phyloP scores from a whole-genome alignment of 768 basidiomycete species.

The Phaeotremella fagi region DNA sequence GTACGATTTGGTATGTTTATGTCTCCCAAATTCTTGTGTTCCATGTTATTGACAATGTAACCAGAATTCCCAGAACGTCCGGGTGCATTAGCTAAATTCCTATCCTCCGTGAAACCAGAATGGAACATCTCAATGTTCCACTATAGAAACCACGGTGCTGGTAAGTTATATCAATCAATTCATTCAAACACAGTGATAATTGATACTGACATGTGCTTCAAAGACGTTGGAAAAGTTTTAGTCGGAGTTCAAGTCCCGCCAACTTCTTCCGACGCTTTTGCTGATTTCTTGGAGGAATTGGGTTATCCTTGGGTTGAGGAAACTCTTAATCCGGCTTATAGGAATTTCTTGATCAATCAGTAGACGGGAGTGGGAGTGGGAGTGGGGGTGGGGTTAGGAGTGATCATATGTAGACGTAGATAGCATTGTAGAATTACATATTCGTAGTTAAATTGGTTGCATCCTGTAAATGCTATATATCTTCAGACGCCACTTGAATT shows the following conservation, averaged over 20 bases:
- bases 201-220: background rate
- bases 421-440: background rate
- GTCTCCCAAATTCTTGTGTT: no score
- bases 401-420: background rate
- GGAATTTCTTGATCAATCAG: slow-evolving; percentile 44
- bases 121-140: slow-evolving; percentile 98
- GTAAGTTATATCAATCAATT: slow-evolving; percentile 52
- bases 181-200: background rate
- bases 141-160: slow-evolving; percentile 95
- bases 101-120: slow-evolving; percentile 69
- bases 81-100: slow-evolving; percentile 82
- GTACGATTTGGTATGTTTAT: slow-evolving; percentile 87
- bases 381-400: background rate
- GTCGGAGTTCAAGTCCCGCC: slow-evolving; percentile 89
- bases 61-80: slow-evolving; percentile 95
- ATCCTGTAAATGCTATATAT: no score
- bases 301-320: slow-evolving; percentile 90
- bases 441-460: no score
- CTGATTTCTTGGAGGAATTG: slow-evolving; percentile 67
- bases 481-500: no score
- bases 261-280: slow-evolving; percentile 63
- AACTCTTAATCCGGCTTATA: slow-evolving; percentile 81
- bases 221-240: slow-evolving; percentile 87
- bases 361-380: background rate
- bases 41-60: background rate